Base-by-base conservation (phyloP, 306 rosid species). In the Glycyrrhiza uralensis region DNA sequence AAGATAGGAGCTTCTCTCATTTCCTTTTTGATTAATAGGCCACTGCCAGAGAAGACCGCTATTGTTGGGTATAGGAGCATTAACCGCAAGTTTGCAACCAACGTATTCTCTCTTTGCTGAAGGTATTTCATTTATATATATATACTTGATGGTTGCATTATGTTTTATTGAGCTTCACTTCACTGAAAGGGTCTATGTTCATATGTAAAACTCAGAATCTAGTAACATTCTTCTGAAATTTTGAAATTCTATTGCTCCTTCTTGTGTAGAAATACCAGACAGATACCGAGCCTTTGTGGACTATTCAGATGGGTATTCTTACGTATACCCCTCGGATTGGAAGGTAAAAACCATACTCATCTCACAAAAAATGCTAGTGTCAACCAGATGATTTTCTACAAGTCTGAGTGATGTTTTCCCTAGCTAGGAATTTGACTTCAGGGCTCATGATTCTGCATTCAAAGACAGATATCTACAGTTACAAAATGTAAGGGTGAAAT, bases 381-480 rank as follows among this genome's bases (percentile, higher is more conserved):
- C 12, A 26, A 51, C 17, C 26, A 18, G 4, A 52, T 29, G 29
- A 15, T 54, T 29, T 35, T 6, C 55, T 13, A 29, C 5, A 7
- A 65, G 19, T 59, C 49, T 71, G 22, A 70, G 44, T 44, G 54
- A 35, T 77, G 5, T 68, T n/a, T 46, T 61, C 52, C 66, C 70
- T 32, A n/a, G n/a, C n/a, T 59, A 95, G 99, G 99, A 88, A 15
- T 95, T 95, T 52, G 99, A 95, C 79, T 95, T 91, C 84, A 77
- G 89, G 71, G 99, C 89, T 6, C 99, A 89, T 76, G 99, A 95
- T 86, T 91, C 99, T 70, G 97, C 99, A 32, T 95, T 95, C 78
- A 91, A 91, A 79, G 99, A 91, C 73, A 65, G 89, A 82, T 78
- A 66, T 70, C 57, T 91, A 74, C 99, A 91, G 60, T 77, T 95